Evolutionary conservation across 805 yeast genomes (phyloP), one percentile per base, ranked within the genome.

Genomic region (Soucietia sequanensis): DNA sequence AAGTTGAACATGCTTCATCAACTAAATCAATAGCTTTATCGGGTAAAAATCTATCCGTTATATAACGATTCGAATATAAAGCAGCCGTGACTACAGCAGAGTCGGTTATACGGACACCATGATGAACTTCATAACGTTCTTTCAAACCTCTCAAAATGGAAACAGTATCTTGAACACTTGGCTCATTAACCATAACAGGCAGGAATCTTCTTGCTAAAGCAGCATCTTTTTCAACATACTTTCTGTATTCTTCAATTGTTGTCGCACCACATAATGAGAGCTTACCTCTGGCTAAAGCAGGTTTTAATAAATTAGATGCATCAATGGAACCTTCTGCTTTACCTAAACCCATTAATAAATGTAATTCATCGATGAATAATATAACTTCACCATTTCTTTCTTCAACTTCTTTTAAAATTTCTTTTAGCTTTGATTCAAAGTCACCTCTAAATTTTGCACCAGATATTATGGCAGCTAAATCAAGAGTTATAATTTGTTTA

Each of bases 371-470:
- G 39, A 90, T 81, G 51, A 90, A 90, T 39, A 90, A 70, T 35
- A 90, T 85, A 34, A 86, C 77, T 23, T 75, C 73, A 9, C 95
- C 95, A 28, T 81, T 66, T 22, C 84, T 78, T 31, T 83, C 80
- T 50, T 87, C 95, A 22, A 90, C 81, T 55, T 91, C 97, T 34
- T 82, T 81, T 52, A 90, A 68, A 5, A 90, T 89, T 34, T 68
- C 67, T 54, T 90, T 90, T 45, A 90, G 63, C 42, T 96, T 78
- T 53, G 86, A 95, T 60, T 91, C 99, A 56, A 91, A 91, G 50
- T 91, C 99, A 44, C 99, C 99, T 41, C 97, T 74, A 62, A 77
- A 93, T 58, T 93, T 93, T 9, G 98, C 95, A 15, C 98, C 98
- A 1, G 95, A 86, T 26, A 93, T 89, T 41, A 91, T 70, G 2